Evolutionary conservation across 345 rosid genomes (phyloP).

Genomic region (Psidium guajava): DNA sequence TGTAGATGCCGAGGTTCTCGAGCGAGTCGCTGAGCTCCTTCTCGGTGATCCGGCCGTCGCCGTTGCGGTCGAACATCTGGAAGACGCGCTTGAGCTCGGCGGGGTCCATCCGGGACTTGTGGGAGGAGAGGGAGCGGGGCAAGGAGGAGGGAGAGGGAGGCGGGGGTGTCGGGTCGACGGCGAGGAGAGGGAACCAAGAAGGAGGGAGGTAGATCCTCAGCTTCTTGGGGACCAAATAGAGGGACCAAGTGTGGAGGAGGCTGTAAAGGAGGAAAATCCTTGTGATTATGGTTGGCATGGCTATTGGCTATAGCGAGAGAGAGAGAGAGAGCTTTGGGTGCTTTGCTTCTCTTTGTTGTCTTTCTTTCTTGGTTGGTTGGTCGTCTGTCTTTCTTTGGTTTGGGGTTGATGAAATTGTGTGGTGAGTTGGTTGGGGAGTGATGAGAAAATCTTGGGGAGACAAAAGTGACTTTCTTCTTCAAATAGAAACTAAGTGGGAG

Average conservation of each 20-base stretch:
- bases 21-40: constrained; percentile 58
- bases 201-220: constrained; percentile 29
- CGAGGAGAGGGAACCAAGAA: constrained; percentile 14
- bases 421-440: not conserved
- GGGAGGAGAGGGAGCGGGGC: not conserved
- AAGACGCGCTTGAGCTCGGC: constrained; percentile 60
- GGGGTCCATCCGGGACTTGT: constrained; percentile 23
- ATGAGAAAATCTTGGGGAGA: not conserved
- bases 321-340: not conserved
- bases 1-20: constrained; percentile 54
- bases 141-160: constrained; percentile 5
- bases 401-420: not conserved
- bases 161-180: not conserved
- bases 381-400: not conserved
- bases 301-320: not conserved
- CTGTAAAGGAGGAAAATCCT: constrained; percentile 41
- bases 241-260: constrained; percentile 27
- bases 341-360: not conserved
- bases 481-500: not conserved
- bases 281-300: constrained; percentile 20
- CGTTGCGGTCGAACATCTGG: constrained; percentile 71
- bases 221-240: constrained; percentile 41
- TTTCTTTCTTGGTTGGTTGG: too few relatives aligned
- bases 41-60: constrained; percentile 60
- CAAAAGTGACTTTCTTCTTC: not conserved